Conservation (phyloP, 768 basidiomycete genomes). For the Grammothele lineata region DNA sequence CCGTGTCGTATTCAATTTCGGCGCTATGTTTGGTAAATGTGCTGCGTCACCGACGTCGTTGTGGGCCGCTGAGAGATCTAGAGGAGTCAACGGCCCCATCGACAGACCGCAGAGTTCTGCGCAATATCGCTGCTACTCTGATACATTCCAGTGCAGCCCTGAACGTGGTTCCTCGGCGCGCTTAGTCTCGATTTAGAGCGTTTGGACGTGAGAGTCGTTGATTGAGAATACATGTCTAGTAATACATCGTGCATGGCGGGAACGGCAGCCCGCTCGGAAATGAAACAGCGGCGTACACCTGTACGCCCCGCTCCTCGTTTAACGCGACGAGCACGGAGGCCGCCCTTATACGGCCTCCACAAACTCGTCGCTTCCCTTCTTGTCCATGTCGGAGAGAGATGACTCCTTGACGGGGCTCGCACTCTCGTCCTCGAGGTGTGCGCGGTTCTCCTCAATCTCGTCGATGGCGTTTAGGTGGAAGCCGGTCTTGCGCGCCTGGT, state of each 20-base stretch:
- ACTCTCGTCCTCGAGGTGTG: constrained; percentile 8
- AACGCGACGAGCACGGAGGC: too few relatives aligned
- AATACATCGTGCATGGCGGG: constrained; percentile 9
- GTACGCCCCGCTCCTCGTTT: too few relatives aligned
- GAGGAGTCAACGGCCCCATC: too few relatives aligned
- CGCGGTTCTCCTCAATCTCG: constrained; percentile 29
- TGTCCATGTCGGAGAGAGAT: constrained; percentile 14
- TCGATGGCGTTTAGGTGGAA: constrained; percentile 50
- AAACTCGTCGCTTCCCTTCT: constrained; percentile 17
- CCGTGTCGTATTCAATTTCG: too few relatives aligned
- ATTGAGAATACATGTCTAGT: constrained; percentile 4
- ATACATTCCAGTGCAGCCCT: too few relatives aligned
- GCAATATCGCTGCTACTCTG: too few relatives aligned
- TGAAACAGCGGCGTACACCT: neutral
- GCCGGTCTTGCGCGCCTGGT: constrained; percentile 43
- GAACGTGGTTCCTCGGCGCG: too few relatives aligned
- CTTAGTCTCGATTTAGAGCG: too few relatives aligned
- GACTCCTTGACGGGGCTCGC: neutral
- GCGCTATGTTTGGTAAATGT: too few relatives aligned
- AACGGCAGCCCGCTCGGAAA: neutral
- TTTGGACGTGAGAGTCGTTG: constrained; percentile 1
- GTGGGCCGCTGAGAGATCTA: too few relatives aligned
- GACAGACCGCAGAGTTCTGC: too few relatives aligned
- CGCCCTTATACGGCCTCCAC: constrained; percentile 12
- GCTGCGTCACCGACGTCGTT: too few relatives aligned